Conservation (phyloP, 768 basidiomycete genomes). For the Coprinopsis sp. region DNA sequence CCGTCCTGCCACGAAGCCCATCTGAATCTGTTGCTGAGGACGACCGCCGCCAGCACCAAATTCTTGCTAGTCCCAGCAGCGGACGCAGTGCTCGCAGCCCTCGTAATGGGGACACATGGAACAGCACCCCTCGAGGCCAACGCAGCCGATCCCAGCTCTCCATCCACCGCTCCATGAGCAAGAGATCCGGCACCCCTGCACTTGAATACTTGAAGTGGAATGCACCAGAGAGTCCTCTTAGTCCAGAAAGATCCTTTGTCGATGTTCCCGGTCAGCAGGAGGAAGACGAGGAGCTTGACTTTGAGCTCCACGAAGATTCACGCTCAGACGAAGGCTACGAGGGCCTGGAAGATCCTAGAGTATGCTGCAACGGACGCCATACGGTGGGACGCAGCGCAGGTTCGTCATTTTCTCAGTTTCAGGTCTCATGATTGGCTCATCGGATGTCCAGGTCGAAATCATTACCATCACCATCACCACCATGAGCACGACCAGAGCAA, state of each 20-base stretch:
- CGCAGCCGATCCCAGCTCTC: conserved; percentile 80
- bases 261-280: conserved; percentile 37
- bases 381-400: conserved; percentile 72
- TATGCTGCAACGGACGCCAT: conserved; percentile 84
- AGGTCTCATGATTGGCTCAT: no score
- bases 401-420: no score
- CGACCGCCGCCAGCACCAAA: conserved; percentile 37
- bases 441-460: conserved; percentile 52
- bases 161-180: conserved; percentile 66
- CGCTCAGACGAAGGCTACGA: conserved; percentile 80
- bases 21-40: conserved; percentile 47
- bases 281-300: conserved; percentile 54
- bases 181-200: conserved; percentile 87
- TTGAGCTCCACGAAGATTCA: conserved; percentile 76
- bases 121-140: conserved; percentile 70
- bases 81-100: conserved; percentile 64
- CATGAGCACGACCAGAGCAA: conserved; percentile 5
- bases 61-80: conserved; percentile 64
- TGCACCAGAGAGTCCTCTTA: conserved; percentile 70
- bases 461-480: conserved; percentile 23
- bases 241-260: conserved; percentile 66
- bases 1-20: conserved; percentile 43
- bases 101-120: conserved; percentile 61
- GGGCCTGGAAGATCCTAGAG: conserved; percentile 91
- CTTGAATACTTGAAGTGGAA: conserved; percentile 85